phyloP scores from a whole-genome alignment of 371 early-diverging fungal species.

The Blakeslea trispora region DNA sequence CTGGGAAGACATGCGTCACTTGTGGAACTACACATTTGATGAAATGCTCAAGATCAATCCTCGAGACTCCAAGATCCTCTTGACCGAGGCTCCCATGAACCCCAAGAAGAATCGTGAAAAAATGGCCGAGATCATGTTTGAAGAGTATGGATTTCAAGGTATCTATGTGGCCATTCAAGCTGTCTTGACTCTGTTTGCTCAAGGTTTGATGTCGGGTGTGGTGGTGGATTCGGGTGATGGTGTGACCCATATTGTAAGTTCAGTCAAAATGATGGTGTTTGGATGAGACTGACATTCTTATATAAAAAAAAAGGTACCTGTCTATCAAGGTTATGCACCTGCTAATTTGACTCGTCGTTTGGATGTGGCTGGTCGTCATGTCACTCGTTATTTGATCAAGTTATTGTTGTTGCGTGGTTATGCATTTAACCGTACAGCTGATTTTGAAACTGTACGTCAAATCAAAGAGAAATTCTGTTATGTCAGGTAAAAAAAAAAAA shows the following conservation, averaged over 20 bases:
- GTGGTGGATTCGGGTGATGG: conserved; percentile 98
- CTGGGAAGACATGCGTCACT: conserved; percentile 98
- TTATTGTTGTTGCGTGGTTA: conserved; percentile 92
- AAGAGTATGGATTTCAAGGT: conserved; percentile 91
- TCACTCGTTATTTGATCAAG: conserved; percentile 96
- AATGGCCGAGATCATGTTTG: conserved; percentile 96
- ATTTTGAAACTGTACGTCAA: conserved; percentile 96
- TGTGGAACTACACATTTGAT: conserved; percentile 97
- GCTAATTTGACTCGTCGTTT: conserved; percentile 90
- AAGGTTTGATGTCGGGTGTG: conserved; percentile 95
- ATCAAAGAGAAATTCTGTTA: conserved; percentile 98
- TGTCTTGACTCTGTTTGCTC: conserved; percentile 95
- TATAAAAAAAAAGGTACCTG: no score
- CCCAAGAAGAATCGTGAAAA: conserved; percentile 89
- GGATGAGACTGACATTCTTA: no score
- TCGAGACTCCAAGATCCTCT: conserved; percentile 84
- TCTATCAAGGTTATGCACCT: conserved; percentile 93
- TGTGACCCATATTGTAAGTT: conserved; percentile 91
- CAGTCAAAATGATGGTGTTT: no score
- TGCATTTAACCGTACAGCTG: conserved; percentile 95
- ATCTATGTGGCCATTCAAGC: conserved; percentile 97
- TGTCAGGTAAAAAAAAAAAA: conserved; percentile 68
- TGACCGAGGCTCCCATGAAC: conserved; percentile 97
- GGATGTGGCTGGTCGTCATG: conserved; percentile 96
- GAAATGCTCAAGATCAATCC: conserved; percentile 90